A percentile compares a stretch with the other conserved stretches of the same genome.
Conservation (phyloP, 768 basidiomycete genomes). For the Russula sp. region DNA sequence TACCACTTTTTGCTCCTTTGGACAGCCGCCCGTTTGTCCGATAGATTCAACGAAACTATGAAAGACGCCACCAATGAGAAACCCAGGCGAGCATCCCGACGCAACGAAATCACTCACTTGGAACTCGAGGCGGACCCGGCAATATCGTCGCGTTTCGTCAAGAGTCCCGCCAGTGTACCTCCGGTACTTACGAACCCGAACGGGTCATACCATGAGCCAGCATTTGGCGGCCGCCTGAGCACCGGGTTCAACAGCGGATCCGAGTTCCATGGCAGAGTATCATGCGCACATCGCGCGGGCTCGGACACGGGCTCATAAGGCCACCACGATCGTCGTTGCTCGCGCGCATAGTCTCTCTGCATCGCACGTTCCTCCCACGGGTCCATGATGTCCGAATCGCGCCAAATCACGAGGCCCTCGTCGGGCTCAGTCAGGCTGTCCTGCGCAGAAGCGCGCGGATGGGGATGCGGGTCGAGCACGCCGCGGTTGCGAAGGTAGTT, state of each 20-base stretch:
- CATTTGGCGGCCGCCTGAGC: slow-evolving; percentile 32
- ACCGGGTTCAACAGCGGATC: slow-evolving; percentile 48
- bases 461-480: slow-evolving; percentile 40
- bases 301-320: slow-evolving; percentile 7
- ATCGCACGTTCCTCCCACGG: slow-evolving; percentile 40
- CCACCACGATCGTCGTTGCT: neutral
- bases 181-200: slow-evolving; percentile 25
- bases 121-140: slow-evolving; percentile 42
- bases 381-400: slow-evolving; percentile 61
- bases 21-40: slow-evolving; percentile 64
- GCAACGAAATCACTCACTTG: slow-evolving; percentile 35
- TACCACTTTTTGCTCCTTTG: slow-evolving; percentile 61
- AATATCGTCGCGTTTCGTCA: slow-evolving; percentile 48
- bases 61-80: neutral
- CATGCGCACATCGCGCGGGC: slow-evolving; percentile 57
- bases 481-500: slow-evolving; percentile 61
- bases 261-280: slow-evolving; percentile 58
- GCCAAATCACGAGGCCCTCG: slow-evolving; percentile 59
- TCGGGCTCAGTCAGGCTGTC: slow-evolving; percentile 32
- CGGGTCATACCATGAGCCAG: slow-evolving; percentile 35
- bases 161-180: slow-evolving; percentile 30
- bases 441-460: no score
- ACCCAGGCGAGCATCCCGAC: neutral
- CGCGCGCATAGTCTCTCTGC: slow-evolving; percentile 22
- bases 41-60: slow-evolving; percentile 62